Evolutionary conservation across 441 rosid genomes (phyloP).

Genomic region (Syzygium syzygioides): DNA sequence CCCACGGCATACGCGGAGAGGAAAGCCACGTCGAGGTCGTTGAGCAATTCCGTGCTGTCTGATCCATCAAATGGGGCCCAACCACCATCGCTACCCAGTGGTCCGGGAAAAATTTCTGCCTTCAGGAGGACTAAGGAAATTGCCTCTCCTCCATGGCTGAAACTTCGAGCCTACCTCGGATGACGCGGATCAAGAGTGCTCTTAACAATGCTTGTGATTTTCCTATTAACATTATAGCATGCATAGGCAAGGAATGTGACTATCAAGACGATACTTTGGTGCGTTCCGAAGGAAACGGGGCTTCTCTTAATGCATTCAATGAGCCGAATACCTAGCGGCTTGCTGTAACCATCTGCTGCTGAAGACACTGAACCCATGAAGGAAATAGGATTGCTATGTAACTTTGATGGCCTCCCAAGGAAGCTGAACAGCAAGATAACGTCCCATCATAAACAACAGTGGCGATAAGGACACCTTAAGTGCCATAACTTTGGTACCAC

Average conservation of each 20-base stretch:
- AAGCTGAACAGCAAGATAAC: not conserved
- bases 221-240: constrained; percentile 75
- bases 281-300: constrained; percentile 54
- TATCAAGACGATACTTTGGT: constrained; percentile 73
- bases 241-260: constrained; percentile 77
- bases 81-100: constrained; percentile 39
- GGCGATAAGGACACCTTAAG: too few relatives aligned
- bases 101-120: constrained; percentile 20
- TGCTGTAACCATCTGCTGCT: constrained; percentile 12
- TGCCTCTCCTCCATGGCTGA: constrained; percentile 24
- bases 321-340: constrained; percentile 60
- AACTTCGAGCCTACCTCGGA: constrained; percentile 35
- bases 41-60: constrained; percentile 66
- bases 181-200: constrained; percentile 72
- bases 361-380: constrained; percentile 43
- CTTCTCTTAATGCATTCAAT: constrained; percentile 38
- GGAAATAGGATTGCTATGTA: not conserved
- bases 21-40: constrained; percentile 81
- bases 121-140: constrained; percentile 16
- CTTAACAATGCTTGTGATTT: constrained; percentile 86
- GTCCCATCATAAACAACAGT: not conserved
- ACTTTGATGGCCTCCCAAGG: not conserved
- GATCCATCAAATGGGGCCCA: constrained; percentile 82
- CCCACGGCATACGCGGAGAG: constrained; percentile 76
- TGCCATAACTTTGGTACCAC: too few relatives aligned